Evolutionary conservation across 1,139 yeast genomes (phyloP).

Genomic region (Nakaseomyces uthaithaninus): DNA sequence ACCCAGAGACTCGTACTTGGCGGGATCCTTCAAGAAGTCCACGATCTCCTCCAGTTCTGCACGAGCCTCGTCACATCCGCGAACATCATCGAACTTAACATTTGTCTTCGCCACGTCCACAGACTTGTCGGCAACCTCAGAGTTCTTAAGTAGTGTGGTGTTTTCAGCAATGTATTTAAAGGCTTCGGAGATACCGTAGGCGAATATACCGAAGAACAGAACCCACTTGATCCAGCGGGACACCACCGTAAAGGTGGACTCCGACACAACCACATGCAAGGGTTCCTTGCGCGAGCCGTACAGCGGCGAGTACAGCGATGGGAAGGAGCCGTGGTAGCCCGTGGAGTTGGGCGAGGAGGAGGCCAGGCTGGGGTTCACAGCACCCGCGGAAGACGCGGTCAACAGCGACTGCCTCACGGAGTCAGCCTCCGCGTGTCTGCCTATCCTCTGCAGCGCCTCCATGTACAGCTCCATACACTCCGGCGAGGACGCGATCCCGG

Average conservation of each 20-base stretch:
- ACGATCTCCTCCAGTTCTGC: constrained; percentile 96
- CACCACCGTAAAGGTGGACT: constrained; percentile 64
- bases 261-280: constrained; percentile 83
- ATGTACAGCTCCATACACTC: constrained; percentile 73
- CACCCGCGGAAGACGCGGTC: constrained; percentile 30
- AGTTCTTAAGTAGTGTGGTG: constrained; percentile 71
- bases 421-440: constrained; percentile 72
- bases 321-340: constrained; percentile 21
- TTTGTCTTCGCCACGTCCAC: constrained; percentile 81
- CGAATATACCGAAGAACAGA: constrained; percentile 64
- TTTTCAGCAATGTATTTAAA: constrained; percentile 76
- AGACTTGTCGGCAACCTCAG: constrained; percentile 66
- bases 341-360: constrained; percentile 20
- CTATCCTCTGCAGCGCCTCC: constrained; percentile 71
- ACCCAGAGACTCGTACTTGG: constrained; percentile 91
- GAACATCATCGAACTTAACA: constrained; percentile 85
- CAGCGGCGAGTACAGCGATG: constrained; percentile 32
- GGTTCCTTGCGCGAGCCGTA: constrained; percentile 50
- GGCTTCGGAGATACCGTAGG: constrained; percentile 67
- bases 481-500: constrained; percentile 73
- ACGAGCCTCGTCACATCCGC: constrained; percentile 98
- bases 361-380: constrained; percentile 27
- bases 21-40: constrained; percentile 90
- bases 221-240: constrained; percentile 89
- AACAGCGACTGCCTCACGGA: constrained; percentile 31